Conservation (phyloP, 192 early-diverging fungal genomes). For the Spizellomyces punctatus region DNA sequence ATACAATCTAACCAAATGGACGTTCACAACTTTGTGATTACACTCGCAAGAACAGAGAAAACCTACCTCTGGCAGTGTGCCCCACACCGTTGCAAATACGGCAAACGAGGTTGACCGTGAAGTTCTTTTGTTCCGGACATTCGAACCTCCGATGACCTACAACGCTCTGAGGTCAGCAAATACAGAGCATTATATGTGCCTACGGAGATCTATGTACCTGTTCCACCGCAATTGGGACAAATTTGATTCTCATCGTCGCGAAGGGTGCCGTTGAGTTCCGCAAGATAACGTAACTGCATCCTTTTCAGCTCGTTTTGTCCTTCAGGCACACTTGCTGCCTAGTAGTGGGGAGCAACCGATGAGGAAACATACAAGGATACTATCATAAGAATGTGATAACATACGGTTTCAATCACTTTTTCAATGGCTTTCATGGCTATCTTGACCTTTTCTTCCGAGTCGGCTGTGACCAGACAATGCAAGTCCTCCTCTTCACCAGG, state of each 20-base stretch:
- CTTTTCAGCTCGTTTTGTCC: slow-evolving; percentile 95
- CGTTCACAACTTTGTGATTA: not conserved
- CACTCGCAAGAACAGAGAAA: not conserved
- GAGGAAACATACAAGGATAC: not conserved
- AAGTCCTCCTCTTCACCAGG: slow-evolving; percentile 72
- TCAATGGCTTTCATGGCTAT: slow-evolving; percentile 83
- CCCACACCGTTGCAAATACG: slow-evolving; percentile 87
- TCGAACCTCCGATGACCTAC: slow-evolving; percentile 86
- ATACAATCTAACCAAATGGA: slow-evolving; percentile 72
- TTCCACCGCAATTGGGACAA: slow-evolving; percentile 86
- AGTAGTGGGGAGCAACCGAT: slow-evolving; percentile 23
- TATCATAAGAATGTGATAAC: not conserved
- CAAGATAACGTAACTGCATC: slow-evolving; percentile 91
- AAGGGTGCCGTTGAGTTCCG: slow-evolving; percentile 93
- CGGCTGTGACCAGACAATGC: slow-evolving; percentile 90
- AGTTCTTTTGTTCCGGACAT: slow-evolving; percentile 86
- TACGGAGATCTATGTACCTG: not conserved
- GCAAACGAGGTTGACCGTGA: slow-evolving; percentile 84
- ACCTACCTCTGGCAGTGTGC: slow-evolving; percentile 76
- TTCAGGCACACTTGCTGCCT: slow-evolving; percentile 87
- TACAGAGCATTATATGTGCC: not conserved
- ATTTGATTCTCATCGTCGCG: slow-evolving; percentile 94
- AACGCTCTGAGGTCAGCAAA: slow-evolving; percentile 7
- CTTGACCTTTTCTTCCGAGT: slow-evolving; percentile 84
- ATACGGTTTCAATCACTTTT: slow-evolving; percentile 91